Percentiles rank a stretch among this genome's conserved stretches.
Evolutionary conservation across 306 rosid genomes (phyloP).

Genomic region (Ceratonia siliqua): DNA sequence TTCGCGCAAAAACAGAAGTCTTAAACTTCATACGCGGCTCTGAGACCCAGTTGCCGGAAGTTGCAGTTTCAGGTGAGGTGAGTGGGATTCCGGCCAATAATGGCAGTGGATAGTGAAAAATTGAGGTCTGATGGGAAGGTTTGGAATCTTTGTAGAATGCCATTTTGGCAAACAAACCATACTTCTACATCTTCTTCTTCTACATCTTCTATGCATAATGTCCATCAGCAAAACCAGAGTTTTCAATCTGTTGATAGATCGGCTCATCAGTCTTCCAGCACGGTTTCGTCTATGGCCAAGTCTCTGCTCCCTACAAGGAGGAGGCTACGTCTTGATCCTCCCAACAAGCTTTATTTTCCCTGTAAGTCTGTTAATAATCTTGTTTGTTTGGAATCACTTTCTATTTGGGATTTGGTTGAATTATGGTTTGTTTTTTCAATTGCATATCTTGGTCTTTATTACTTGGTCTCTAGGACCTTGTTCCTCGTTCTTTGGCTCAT

Average conservation of each 20-base stretch:
- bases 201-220: constrained; percentile 51
- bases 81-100: constrained; percentile 33
- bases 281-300: constrained; percentile 77
- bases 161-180: constrained; percentile 77
- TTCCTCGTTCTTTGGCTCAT: constrained; percentile 7
- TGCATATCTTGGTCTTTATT: constrained; percentile 16
- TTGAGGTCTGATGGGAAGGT: constrained; percentile 60
- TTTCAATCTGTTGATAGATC: constrained; percentile 62
- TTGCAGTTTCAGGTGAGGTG: constrained; percentile 20
- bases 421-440: constrained; percentile 18
- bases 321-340: constrained; percentile 93
- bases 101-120: constrained; percentile 70
- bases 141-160: constrained; percentile 72
- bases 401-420: constrained; percentile 16
- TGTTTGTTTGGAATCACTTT: constrained; percentile 16
- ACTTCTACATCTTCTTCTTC: constrained; percentile 57
- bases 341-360: constrained; percentile 91
- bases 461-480: neutral
- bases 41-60: constrained; percentile 33
- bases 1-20: constrained; percentile 34
- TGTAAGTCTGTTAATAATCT: constrained; percentile 51
- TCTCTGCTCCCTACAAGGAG: constrained; percentile 80
- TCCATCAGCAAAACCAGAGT: constrained; percentile 49
- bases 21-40: constrained; percentile 29
- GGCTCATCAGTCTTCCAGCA: constrained; percentile 46